Base-by-base conservation (phyloP, 1,139 yeast species). In the Williopsis jadinii region DNA sequence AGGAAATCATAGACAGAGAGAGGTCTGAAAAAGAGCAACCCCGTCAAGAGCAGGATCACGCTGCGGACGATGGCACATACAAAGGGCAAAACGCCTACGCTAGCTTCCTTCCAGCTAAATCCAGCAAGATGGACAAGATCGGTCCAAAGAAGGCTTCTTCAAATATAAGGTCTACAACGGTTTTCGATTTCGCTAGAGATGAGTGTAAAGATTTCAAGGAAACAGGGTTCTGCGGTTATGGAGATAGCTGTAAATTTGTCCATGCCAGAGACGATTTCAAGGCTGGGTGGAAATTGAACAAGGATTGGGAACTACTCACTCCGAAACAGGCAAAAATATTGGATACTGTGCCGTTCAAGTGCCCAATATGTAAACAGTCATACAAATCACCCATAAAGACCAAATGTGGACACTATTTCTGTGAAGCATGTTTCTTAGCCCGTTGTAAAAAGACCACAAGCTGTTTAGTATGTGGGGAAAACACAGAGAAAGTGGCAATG, bases 221-320 rank as follows among this genome's bases (percentile, higher is more conserved):
- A 52, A 90, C 95, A 0, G 98, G 98, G 0, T 90, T 80, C 58
- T 94, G 98, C 69, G 97, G 97, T 6, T 94, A 83, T 59, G 99
- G 99, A 9, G 98, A 94, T 55, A 83, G 95, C n/a, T 94, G 99
- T 66, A 94, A 92, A 64, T 94, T 94, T 60, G 62, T 92, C 28
- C 98, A 94, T 58, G 76, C 85, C 11, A 66, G 98, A 58, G 96
- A 86, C 50, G 96, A 88, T 59, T 84, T 84, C 62, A 78, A 75
- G 48, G 81, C 81, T 33, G 84, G 82, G 19, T 80, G 82, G 75
- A 80, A 84, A 45, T 61, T 80, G 1, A 75, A 71, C 15, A 73
- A 71, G 47, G 95, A 86, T 36, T 87, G 96, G 96, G 82, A 84
- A 50, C 45, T 62, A 9, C 11, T 19, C n/a, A 45, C 24, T 19